Conservation (phyloP, 75 land plant species). For the Isoetes taiwanensis region DNA sequence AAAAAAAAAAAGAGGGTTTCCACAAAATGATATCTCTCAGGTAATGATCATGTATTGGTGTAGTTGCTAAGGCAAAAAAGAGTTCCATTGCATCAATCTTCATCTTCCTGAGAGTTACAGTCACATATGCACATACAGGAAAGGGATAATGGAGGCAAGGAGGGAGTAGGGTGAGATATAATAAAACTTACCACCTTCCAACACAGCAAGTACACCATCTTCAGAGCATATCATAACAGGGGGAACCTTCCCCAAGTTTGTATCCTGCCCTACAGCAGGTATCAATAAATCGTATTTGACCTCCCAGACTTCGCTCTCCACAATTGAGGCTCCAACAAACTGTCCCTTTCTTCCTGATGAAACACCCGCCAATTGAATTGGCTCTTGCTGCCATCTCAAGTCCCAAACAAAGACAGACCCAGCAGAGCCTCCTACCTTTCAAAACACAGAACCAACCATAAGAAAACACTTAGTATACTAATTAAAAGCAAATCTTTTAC, state of each 20-base stretch:
- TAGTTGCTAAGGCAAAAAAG: neutral
- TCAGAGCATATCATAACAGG: conserved; percentile 92
- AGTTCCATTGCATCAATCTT: neutral
- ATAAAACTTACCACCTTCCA: conserved; percentile 60
- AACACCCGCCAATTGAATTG: conserved; percentile 40
- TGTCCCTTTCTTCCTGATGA: conserved; percentile 5
- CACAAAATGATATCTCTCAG: neutral
- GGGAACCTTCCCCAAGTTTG: conserved; percentile 27
- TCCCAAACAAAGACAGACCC: conserved; percentile 93
- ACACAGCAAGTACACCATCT: conserved; percentile 74
- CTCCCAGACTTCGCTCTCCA: conserved; percentile 88
- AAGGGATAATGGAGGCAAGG: neutral
- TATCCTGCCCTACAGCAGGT: no score
- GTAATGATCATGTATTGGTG: neutral
- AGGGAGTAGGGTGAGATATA: neutral
- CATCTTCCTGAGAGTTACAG: neutral
- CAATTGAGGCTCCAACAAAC: conserved; percentile 12
- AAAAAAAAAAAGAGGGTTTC: no score
- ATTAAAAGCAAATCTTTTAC: conserved; percentile 14
- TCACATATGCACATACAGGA: neutral
- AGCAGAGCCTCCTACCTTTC: conserved; percentile 84
- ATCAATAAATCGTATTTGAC: conserved; percentile 61
- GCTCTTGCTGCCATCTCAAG: conserved; percentile 57
- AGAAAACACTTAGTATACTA: conserved; percentile 3
- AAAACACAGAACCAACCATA: neutral